Percentiles rank a stretch among this genome's conserved stretches.
Evolutionary conservation across 352 stramenopile species (phyloP).

Genomic region (Globisporangium emineosum): DNA sequence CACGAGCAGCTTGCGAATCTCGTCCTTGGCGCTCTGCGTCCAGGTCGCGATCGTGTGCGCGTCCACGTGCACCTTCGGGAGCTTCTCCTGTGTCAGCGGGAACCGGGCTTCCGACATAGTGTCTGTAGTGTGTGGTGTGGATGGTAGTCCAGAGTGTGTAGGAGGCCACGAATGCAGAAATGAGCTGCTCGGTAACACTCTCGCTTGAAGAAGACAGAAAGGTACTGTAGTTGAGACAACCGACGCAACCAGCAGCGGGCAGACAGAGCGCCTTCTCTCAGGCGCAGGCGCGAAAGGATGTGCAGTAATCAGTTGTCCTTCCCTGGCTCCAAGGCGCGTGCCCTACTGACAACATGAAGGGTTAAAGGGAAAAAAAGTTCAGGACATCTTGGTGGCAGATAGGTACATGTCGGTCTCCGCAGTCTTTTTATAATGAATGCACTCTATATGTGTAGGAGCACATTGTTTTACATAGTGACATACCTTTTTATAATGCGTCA

Average conservation of each 20-base stretch:
- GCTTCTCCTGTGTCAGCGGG: conserved; percentile 1
- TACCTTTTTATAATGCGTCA: background rate
- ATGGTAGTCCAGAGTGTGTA: background rate
- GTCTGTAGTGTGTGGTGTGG: background rate
- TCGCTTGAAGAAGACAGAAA: background rate
- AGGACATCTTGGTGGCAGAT: background rate
- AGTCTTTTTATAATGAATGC: background rate
- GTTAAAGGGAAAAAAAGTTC: background rate
- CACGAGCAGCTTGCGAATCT: conserved; percentile 1
- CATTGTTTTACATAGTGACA: too few species aligned
- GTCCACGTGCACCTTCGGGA: conserved; percentile 5
- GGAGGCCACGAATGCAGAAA: conserved; percentile 8
- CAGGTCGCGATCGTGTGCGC: background rate
- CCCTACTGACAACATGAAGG: background rate
- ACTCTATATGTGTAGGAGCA: too few species aligned
- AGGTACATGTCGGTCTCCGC: background rate
- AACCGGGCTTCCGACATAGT: conserved; percentile 2
- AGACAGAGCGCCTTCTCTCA: background rate
- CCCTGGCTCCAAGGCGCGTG: background rate
- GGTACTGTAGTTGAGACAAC: background rate
- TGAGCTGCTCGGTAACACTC: background rate
- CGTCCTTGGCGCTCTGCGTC: background rate
- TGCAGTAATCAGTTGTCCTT: background rate
- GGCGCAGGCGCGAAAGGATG: background rate
- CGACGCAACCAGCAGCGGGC: background rate